These are phyloP conservation scores for Phragmites australis DNA, from an alignment of 176 grass and related monocot species.

Conservation along the genomic window DNA sequence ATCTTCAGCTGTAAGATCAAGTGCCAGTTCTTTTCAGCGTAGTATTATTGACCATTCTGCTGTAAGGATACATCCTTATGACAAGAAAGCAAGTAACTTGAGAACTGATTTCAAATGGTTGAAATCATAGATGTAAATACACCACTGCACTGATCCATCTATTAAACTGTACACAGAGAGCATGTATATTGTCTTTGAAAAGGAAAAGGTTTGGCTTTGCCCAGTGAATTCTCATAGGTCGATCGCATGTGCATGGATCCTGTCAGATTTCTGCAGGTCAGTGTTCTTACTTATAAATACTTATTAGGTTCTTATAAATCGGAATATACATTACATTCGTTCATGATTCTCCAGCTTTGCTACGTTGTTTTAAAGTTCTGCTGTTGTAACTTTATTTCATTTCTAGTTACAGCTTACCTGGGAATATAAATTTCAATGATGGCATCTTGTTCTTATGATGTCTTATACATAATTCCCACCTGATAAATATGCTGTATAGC, in stretches of 20 bases:
- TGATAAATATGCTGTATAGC: not conserved
- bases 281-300: not conserved
- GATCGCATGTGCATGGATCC: constrained; percentile 16
- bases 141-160: not conserved
- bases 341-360: not conserved
- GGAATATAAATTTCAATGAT: not conserved
- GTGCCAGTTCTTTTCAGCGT: constrained; percentile 32
- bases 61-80: constrained; percentile 22
- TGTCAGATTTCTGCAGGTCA: constrained; percentile 21
- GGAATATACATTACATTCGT: too few species aligned
- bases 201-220: not conserved
- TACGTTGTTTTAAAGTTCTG: not conserved
- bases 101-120: constrained; percentile 32
- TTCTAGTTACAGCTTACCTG: not conserved
- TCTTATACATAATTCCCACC: not conserved
- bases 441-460: not conserved
- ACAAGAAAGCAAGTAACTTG: constrained; percentile 18
- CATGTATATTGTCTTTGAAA: not conserved
- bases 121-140: constrained; percentile 29
- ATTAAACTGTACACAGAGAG: not conserved
- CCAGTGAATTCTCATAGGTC: constrained; percentile 1
- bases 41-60: constrained; percentile 21
- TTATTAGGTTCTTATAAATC: too few species aligned
- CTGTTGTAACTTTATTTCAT: not conserved
- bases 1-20: constrained; percentile 47